Percentiles rank a stretch among this genome's conserved stretches.
These are phyloP conservation scores for Candida boleticola DNA, from an alignment of 805 yeast species.

Conservation along the genomic window DNA sequence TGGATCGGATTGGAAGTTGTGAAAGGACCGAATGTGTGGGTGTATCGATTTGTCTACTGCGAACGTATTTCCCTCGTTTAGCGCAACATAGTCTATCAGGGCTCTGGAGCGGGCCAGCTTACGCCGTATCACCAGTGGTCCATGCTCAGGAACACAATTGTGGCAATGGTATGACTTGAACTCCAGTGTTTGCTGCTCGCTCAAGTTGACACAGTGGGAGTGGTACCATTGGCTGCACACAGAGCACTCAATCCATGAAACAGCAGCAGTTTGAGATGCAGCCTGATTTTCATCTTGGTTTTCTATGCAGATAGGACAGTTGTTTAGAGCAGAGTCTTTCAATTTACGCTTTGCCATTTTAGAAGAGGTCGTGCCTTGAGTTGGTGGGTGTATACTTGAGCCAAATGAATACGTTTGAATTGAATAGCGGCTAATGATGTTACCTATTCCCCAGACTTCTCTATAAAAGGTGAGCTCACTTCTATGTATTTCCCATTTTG, in stretches of 20 bases:
- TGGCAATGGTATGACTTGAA: conserved; percentile 56
- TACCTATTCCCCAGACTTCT: too few species aligned
- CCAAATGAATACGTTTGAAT: too few species aligned
- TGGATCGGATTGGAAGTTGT: conserved; percentile 21
- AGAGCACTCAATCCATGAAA: conserved; percentile 59
- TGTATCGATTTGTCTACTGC: conserved; percentile 46
- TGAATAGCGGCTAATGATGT: too few species aligned
- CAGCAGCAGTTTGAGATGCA: neutral
- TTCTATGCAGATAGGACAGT: conserved; percentile 21
- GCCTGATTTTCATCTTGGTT: neutral
- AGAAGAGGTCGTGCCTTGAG: too few species aligned
- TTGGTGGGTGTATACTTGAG: too few species aligned
- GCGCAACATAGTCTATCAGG: conserved; percentile 74
- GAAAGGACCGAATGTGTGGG: conserved; percentile 48
- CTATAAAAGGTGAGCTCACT: too few species aligned
- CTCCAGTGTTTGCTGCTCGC: conserved; percentile 30
- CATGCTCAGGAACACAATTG: conserved; percentile 42
- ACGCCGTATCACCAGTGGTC: conserved; percentile 51
- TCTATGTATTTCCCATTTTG: too few species aligned
- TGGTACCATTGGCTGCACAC: conserved; percentile 57
- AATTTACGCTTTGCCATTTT: conserved; percentile 1
- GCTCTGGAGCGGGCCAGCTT: conserved; percentile 50
- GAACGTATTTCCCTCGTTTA: conserved; percentile 67
- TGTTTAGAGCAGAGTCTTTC: conserved; percentile 6
- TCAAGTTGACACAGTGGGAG: conserved; percentile 42